Evolutionary conservation across 805 yeast species (phyloP), one percentile per base, ranked within the genome.

Genomic region (Candida manassasensis): DNA sequence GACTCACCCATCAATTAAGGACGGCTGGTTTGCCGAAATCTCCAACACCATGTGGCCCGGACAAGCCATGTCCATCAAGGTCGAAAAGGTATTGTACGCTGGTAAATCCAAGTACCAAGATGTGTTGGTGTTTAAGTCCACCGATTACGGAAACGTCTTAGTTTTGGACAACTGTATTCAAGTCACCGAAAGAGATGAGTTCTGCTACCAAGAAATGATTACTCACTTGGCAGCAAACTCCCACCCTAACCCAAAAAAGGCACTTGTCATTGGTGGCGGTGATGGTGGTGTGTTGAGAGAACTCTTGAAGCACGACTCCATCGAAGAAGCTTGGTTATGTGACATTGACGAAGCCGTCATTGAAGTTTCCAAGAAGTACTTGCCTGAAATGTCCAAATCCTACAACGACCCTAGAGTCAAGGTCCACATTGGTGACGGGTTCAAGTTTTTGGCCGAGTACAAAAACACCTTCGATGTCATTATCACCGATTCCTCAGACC

Each of bases 41-140:
- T 84, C 95, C 48, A 86, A 89, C 62, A 85, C 95, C 57, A 84
- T 87, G 86, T 90, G 96, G 95, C 97, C 98, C 19, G 98, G 98
- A 47, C 96, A 89, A 73, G 97, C 97, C 49, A 81, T 93, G 93
- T 77, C 88, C 35, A 72, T 90, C 49, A 76, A 80, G 45, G 97
- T 90, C 39, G 87, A 90, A 48, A 79, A 88, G 62, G 76, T 90
- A 35, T 73, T 90, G 47, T 88, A 84, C 65, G 83, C 76, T 43
- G 95, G 83, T 60, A 75, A 81, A 62, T 85, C 96, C 41, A 75
- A 81, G 62, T 90, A 84, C 64, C 98, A 90, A 70, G 97, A 90
- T 55, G 89, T 90, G 13, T 70, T 90, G 39, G 93, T 93, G 36
- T 93, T 90, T 71, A 85, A 89, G 67, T 83, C 95, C 34, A 80